Conservation (phyloP, 768 basidiomycete genomes). For the Thelephora aurantiotincta region DNA sequence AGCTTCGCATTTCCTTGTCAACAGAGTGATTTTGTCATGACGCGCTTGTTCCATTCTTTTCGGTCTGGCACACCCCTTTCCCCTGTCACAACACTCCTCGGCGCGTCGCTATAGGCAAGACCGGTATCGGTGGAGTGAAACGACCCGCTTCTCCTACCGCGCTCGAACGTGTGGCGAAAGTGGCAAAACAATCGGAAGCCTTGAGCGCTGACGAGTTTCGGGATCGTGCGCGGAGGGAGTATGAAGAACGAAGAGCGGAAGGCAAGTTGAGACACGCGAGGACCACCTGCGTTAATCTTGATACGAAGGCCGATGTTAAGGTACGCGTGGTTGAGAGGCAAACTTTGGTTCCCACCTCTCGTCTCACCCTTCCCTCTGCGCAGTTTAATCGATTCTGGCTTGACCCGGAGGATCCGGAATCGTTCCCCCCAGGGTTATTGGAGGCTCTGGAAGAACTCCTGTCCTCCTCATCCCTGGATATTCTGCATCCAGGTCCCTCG, state of each 20-base stretch:
- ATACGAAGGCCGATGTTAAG: conserved; percentile 56
- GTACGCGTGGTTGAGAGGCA: conserved; percentile 24
- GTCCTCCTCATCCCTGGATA: conserved; percentile 5
- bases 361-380: neutral
- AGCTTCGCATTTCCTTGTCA: conserved; percentile 11
- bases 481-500: neutral
- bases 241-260: conserved; percentile 64
- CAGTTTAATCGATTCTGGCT: conserved; percentile 81
- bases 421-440: conserved; percentile 53
- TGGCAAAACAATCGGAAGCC: conserved; percentile 49
- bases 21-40: too few species aligned
- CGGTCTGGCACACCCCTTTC: too few species aligned
- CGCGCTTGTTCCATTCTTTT: too few species aligned
- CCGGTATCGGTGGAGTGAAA: conserved; percentile 61
- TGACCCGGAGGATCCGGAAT: conserved; percentile 45
- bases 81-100: neutral
- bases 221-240: conserved; percentile 56
- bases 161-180: conserved; percentile 54
- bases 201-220: conserved; percentile 46
- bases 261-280: conserved; percentile 57
- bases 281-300: conserved; percentile 59
- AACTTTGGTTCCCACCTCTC: neutral
- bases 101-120: conserved; percentile 39
- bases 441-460: conserved; percentile 35
- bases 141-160: conserved; percentile 52